Conservation (phyloP, 139 green algal species). For the Picochlorum sp. region DNA sequence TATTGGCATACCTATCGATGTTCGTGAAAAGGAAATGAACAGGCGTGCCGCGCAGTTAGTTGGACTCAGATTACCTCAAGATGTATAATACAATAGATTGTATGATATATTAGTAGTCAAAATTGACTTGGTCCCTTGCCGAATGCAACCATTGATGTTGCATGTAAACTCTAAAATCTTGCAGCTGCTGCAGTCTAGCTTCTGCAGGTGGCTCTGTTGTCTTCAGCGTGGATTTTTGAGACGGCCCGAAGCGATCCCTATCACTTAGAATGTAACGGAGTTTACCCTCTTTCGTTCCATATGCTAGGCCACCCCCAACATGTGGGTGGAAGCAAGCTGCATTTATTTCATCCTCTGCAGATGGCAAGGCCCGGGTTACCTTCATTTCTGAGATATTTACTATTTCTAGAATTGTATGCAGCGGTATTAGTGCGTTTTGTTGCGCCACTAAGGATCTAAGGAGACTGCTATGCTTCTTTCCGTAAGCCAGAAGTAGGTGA, state of each 20-base stretch:
- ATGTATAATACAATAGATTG: background rate
- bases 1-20: constrained; percentile 31
- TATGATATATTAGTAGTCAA: background rate
- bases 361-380: constrained; percentile 66
- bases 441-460: constrained; percentile 63
- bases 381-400: constrained; percentile 46
- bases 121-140: background rate
- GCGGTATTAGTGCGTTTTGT: constrained; percentile 37
- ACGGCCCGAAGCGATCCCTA: background rate
- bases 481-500: constrained; percentile 86
- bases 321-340: constrained; percentile 71
- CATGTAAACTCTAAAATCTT: background rate
- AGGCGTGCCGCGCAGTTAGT: constrained; percentile 19
- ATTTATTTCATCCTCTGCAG: constrained; percentile 83
- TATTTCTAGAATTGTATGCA: constrained; percentile 85
- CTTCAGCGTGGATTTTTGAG: background rate
- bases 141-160: too few relatives aligned
- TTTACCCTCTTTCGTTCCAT: constrained; percentile 86
- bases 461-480: constrained; percentile 70
- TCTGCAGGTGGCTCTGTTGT: background rate
- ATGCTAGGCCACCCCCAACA: constrained; percentile 71
- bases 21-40: constrained; percentile 21
- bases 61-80: constrained; percentile 23
- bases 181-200: background rate
- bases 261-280: constrained; percentile 39